phyloP scores from a whole-genome alignment of 2,329 filamentous ascomycete genomes.

The Trematosphaeria pertusa region DNA sequence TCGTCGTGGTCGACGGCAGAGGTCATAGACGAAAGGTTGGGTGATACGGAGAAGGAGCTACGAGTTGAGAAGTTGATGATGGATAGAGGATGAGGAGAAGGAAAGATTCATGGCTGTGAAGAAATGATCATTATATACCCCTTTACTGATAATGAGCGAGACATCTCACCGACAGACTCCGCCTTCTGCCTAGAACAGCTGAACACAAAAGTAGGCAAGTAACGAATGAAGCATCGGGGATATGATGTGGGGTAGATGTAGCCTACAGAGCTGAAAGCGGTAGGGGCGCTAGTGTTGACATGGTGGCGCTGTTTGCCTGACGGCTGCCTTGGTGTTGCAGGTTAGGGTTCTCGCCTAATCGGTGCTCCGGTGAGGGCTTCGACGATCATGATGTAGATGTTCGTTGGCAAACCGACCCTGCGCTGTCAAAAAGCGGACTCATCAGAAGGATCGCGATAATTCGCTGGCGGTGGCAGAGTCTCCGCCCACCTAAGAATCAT shows the following conservation, averaged over 20 bases:
- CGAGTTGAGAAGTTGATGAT: too few relatives aligned
- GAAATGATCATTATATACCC: too few relatives aligned
- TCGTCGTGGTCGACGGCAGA: constrained; percentile 21
- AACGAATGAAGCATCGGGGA: not conserved
- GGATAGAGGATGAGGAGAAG: not conserved
- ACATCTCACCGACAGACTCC: not conserved
- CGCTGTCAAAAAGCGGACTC: too few relatives aligned
- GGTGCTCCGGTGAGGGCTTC: not conserved
- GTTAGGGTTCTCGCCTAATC: not conserved
- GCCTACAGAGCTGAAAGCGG: not conserved
- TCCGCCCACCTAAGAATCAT: too few relatives aligned
- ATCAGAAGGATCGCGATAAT: too few relatives aligned
- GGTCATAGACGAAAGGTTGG: constrained; percentile 21
- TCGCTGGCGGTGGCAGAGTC: too few relatives aligned
- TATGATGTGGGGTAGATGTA: not conserved
- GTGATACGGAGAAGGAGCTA: not conserved
- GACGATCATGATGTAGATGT: too few relatives aligned
- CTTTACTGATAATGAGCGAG: too few relatives aligned
- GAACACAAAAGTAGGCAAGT: not conserved
- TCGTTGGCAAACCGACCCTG: too few relatives aligned
- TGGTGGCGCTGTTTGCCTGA: not conserved
- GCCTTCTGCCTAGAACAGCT: not conserved
- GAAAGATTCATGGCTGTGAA: not conserved
- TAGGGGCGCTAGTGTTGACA: not conserved
- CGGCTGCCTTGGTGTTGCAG: not conserved